These are phyloP conservation scores for Russula brevipes DNA, from an alignment of 768 basidiomycete genomes.

Conservation along the genomic window DNA sequence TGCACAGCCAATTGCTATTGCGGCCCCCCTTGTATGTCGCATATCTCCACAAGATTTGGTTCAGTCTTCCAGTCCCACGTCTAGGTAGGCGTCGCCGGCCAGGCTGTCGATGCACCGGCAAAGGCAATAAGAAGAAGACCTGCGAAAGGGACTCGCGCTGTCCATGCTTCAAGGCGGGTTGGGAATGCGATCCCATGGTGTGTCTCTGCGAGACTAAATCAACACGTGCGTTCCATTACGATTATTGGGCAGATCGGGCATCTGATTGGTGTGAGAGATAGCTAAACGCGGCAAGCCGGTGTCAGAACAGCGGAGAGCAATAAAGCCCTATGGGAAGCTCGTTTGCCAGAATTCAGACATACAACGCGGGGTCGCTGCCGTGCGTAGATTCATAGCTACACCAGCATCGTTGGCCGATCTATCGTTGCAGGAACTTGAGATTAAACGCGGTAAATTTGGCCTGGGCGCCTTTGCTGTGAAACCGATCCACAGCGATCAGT, in stretches of 20 bases:
- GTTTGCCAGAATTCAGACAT: slow-evolving; percentile 15
- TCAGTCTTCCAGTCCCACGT: background rate
- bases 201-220: slow-evolving; percentile 42
- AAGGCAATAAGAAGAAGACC: slow-evolving; percentile 27
- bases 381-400: background rate
- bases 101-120: slow-evolving; percentile 46
- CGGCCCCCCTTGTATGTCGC: slow-evolving; percentile 40
- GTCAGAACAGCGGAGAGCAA: background rate
- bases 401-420: background rate
- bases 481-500: background rate
- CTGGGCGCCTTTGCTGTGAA: slow-evolving; percentile 44
- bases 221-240: background rate
- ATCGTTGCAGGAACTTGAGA: slow-evolving; percentile 4
- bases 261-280: background rate
- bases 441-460: slow-evolving; percentile 37
- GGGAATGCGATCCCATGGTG: slow-evolving; percentile 68
- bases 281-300: background rate
- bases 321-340: background rate
- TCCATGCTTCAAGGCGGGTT: slow-evolving; percentile 43
- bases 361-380: slow-evolving; percentile 12
- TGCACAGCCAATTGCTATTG: slow-evolving; percentile 58
- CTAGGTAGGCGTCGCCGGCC: slow-evolving; percentile 50
- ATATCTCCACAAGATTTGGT: background rate
- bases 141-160: slow-evolving; percentile 36
- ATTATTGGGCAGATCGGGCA: background rate